Percentiles rank a stretch among this genome's conserved stretches.
phyloP scores from a whole-genome alignment of 169 alveolate species.

The Cryptosporidium xiaoi region DNA sequence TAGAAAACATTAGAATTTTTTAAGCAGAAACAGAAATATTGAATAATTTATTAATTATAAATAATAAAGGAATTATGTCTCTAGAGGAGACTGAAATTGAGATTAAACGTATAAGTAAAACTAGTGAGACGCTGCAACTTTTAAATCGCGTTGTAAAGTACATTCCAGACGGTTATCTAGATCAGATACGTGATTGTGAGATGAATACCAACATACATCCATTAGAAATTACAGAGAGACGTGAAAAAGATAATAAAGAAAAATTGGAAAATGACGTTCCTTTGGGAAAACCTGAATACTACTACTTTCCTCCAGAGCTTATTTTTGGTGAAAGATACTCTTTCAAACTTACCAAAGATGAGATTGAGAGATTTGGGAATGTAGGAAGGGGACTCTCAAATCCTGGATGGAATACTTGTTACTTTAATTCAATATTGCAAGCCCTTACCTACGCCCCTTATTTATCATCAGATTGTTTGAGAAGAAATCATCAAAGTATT shows the following conservation, averaged over 20 bases:
- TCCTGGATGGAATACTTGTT: slow-evolving; percentile 75
- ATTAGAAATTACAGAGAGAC: not conserved
- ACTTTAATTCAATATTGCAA: slow-evolving; percentile 65
- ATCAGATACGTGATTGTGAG: not conserved
- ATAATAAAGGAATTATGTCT: too few relatives aligned
- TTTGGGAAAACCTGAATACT: slow-evolving; percentile 38
- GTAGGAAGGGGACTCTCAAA: slow-evolving; percentile 55
- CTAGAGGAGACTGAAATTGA: too few relatives aligned
- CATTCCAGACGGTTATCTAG: slow-evolving; percentile 26
- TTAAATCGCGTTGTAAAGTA: slow-evolving; percentile 21
- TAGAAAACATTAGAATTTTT: too few relatives aligned
- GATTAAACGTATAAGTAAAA: too few relatives aligned
- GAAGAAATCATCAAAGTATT: slow-evolving; percentile 41
- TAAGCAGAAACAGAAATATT: too few relatives aligned
- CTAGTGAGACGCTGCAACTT: not conserved
- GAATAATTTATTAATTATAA: too few relatives aligned
- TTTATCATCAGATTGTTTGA: slow-evolving; percentile 32
- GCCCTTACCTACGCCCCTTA: slow-evolving; percentile 67
- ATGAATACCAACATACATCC: too few relatives aligned
- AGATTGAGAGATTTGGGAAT: not conserved
- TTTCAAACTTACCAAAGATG: not conserved
- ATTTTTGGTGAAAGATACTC: slow-evolving; percentile 7
- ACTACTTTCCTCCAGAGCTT: slow-evolving; percentile 48
- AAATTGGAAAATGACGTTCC: slow-evolving; percentile 33
- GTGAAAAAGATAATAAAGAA: not conserved